Percentiles rank a stretch among this genome's conserved stretches.
Conservation (phyloP, 2,329 filamentous ascomycete genomes). For the Ceratocystis harringtonii region DNA sequence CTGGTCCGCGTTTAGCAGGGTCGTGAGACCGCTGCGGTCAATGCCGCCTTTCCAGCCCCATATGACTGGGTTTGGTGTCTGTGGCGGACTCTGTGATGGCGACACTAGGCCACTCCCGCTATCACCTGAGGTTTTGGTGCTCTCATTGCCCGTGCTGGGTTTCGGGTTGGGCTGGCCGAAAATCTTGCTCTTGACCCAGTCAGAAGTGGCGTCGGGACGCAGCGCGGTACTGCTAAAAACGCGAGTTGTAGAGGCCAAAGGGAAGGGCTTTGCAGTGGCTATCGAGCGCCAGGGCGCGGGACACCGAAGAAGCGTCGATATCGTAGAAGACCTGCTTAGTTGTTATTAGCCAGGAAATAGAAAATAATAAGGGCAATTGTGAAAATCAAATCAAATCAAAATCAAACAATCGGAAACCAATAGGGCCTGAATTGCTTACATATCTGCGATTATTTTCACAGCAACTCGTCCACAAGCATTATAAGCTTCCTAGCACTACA, state of each 20-base stretch:
- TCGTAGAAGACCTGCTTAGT: slow-evolving; percentile 3
- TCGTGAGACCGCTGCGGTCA: slow-evolving; percentile 25
- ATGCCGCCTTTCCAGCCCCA: slow-evolving; percentile 18
- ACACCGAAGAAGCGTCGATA: slow-evolving; percentile 11
- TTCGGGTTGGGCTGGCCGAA: slow-evolving; percentile 9
- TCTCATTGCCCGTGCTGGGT: neutral
- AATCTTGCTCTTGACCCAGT: slow-evolving; percentile 13
- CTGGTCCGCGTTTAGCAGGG: neutral
- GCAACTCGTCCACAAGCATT: neutral
- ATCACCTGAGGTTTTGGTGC: neutral
- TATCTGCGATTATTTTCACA: neutral
- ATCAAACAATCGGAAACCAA: no score
- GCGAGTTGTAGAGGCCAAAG: neutral
- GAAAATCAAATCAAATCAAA: no score
- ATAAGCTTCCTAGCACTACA: no score
- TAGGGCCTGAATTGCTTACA: neutral
- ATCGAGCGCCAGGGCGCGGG: neutral
- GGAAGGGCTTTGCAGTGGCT: neutral
- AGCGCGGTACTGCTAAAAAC: slow-evolving; percentile 10
- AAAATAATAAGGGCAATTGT: no score
- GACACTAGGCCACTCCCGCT: neutral
- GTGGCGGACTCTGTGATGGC: slow-evolving; percentile 3
- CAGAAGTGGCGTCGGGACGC: neutral
- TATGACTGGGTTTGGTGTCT: slow-evolving; percentile 15
- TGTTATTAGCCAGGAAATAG: neutral